Conservation (phyloP, 2,329 filamentous ascomycete species). For the Parascedosporium putredinis region DNA sequence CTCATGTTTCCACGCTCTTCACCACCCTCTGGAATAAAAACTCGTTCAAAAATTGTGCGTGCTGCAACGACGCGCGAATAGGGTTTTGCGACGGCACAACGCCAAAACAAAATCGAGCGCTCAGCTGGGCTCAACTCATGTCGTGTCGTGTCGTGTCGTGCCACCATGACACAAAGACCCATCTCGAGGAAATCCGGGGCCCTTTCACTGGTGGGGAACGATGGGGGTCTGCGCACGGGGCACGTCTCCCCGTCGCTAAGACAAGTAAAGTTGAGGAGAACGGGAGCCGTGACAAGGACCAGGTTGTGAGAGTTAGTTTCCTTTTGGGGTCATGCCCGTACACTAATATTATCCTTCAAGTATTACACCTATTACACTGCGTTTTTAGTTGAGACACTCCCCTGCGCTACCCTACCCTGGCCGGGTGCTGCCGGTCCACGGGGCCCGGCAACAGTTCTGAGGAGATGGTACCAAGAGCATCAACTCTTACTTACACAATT, state of each 20-base stretch:
- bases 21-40: not conserved
- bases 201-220: not conserved
- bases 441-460: too few relatives aligned
- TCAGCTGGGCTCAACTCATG: too few relatives aligned
- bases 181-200: not conserved
- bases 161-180: not conserved
- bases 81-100: not conserved
- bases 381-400: too few relatives aligned
- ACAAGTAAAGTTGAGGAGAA: not conserved
- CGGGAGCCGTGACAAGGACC: not conserved
- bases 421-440: too few relatives aligned
- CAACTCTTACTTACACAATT: too few relatives aligned
- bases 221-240: not conserved
- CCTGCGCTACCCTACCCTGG: not conserved
- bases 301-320: not conserved
- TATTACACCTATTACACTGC: too few relatives aligned
- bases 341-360: not conserved
- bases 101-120: too few relatives aligned
- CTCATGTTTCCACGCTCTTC: not conserved
- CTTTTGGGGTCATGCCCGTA: not conserved
- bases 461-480: too few relatives aligned
- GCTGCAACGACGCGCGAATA: not conserved
- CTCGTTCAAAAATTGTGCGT: too few relatives aligned
- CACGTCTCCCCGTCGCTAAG: not conserved
- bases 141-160: not conserved